Percentiles rank a stretch among this genome's conserved stretches.
Conservation (phyloP, 257 asterid genomes). For the Solanum appendiculatum region DNA sequence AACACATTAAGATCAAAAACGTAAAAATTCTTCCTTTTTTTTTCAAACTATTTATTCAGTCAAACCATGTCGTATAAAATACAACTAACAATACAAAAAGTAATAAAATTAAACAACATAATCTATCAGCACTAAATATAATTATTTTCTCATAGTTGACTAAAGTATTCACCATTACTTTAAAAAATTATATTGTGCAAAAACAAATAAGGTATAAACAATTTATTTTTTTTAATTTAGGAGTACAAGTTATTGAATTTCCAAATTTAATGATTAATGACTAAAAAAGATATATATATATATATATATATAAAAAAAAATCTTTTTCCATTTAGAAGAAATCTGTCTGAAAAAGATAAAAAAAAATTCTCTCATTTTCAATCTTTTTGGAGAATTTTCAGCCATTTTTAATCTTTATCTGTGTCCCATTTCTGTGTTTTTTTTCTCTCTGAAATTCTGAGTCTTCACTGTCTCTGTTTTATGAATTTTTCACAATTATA, state of each 20-base stretch:
- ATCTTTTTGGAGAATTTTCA: background rate
- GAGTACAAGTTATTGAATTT: background rate
- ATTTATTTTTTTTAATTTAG: no score
- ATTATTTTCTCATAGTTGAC: background rate
- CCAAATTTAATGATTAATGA: background rate
- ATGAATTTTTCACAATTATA: background rate
- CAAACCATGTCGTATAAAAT: background rate
- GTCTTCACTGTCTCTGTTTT: background rate
- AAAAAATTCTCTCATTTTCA: background rate
- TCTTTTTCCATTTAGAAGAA: no score
- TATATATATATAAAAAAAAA: no score
- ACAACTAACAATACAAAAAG: no score
- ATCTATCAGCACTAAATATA: background rate
- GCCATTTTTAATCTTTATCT: background rate
- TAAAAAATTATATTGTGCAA: background rate
- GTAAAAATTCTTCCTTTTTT: no score
- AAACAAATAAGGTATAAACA: background rate
- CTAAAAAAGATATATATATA: background rate
- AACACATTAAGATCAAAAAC: background rate
- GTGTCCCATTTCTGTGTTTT: background rate
- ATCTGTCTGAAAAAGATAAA: background rate
- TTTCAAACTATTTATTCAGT: background rate
- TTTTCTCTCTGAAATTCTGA: background rate
- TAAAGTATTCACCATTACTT: background rate
- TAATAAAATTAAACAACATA: background rate